Conservation (phyloP, 2,329 filamentous ascomycete species). For the Fusarium avenaceum region DNA sequence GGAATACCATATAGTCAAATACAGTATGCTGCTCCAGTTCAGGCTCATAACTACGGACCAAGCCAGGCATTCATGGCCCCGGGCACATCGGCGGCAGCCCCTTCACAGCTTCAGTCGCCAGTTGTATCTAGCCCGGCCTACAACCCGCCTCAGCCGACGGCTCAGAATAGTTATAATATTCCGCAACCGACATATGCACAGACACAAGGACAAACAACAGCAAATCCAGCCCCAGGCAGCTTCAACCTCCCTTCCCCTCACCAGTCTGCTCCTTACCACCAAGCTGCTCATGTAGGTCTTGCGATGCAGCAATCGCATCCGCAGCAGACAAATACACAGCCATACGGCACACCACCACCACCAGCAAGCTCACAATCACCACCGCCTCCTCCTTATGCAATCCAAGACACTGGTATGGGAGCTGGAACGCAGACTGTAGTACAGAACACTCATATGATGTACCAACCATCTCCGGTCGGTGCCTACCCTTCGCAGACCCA, state of each 20-base stretch:
- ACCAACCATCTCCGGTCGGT: slow-evolving; percentile 28
- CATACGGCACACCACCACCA: slow-evolving; percentile 12
- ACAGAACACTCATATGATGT: slow-evolving; percentile 28
- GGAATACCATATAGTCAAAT: slow-evolving; percentile 39
- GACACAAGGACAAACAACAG: slow-evolving; percentile 10
- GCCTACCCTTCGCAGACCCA: slow-evolving; percentile 40
- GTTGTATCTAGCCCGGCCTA: slow-evolving; percentile 16
- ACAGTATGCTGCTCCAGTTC: slow-evolving; percentile 38
- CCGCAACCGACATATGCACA: slow-evolving; percentile 43
- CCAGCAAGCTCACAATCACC: slow-evolving; percentile 38
- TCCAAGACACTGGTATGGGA: slow-evolving; percentile 22
- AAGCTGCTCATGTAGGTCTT: slow-evolving; percentile 4
- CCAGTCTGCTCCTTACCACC: slow-evolving; percentile 26
- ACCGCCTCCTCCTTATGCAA: slow-evolving; percentile 46
- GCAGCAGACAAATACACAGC: slow-evolving; percentile 25
- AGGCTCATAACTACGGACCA: slow-evolving; percentile 25
- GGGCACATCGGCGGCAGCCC: slow-evolving; percentile 1
- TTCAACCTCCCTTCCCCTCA: slow-evolving; percentile 4
- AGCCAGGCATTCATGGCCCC: slow-evolving; percentile 13
- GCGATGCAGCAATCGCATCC: slow-evolving; percentile 23
- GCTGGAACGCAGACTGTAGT: slow-evolving; percentile 32
- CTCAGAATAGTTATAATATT: slow-evolving; percentile 34
- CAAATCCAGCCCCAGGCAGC: slow-evolving; percentile 9
- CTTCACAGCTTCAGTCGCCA: slow-evolving; percentile 9
- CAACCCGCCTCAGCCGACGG: slow-evolving; percentile 18